Conservation (phyloP, 2,329 filamentous ascomycete species). For the Aspergillus hortae region DNA sequence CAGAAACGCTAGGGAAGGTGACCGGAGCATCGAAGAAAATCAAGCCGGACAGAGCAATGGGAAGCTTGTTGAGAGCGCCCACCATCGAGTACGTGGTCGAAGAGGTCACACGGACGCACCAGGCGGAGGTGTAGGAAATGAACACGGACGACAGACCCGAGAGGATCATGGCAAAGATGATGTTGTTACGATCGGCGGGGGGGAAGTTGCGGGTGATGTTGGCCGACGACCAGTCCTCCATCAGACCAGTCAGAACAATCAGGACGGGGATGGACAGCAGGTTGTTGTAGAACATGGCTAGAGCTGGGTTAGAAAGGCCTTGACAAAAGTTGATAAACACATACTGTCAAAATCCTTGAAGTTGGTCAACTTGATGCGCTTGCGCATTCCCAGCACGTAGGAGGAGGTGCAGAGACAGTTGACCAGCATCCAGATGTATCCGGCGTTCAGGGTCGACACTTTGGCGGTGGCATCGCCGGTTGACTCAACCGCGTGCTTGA, state of each 20-base stretch:
- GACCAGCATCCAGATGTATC: slow-evolving; percentile 96
- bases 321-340: slow-evolving; percentile 37
- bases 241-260: slow-evolving; percentile 71
- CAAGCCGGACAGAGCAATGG: slow-evolving; percentile 85
- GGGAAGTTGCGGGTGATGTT: slow-evolving; percentile 92
- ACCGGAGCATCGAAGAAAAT: slow-evolving; percentile 94
- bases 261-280: slow-evolving; percentile 92
- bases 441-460: slow-evolving; percentile 85
- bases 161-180: slow-evolving; percentile 86
- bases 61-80: slow-evolving; percentile 94
- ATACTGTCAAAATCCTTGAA: slow-evolving; percentile 99
- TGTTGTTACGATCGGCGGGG: slow-evolving; percentile 68
- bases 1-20: slow-evolving; percentile 85
- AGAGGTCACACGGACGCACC: slow-evolving; percentile 96
- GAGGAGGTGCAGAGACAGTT: slow-evolving; percentile 94
- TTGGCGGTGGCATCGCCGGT: slow-evolving; percentile 66
- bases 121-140: slow-evolving; percentile 99
- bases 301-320: not conserved
- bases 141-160: slow-evolving; percentile 91
- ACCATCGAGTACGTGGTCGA: slow-evolving; percentile 99
- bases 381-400: slow-evolving; percentile 90
- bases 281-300: slow-evolving; percentile 99
- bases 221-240: slow-evolving; percentile 85
- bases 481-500: slow-evolving; percentile 74
- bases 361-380: slow-evolving; percentile 98